A percentile compares a stretch with the other conserved stretches of the same genome.
phyloP scores from a whole-genome alignment of 2,329 filamentous ascomycete genomes.

The Macrophomina pseudophaseolina region DNA sequence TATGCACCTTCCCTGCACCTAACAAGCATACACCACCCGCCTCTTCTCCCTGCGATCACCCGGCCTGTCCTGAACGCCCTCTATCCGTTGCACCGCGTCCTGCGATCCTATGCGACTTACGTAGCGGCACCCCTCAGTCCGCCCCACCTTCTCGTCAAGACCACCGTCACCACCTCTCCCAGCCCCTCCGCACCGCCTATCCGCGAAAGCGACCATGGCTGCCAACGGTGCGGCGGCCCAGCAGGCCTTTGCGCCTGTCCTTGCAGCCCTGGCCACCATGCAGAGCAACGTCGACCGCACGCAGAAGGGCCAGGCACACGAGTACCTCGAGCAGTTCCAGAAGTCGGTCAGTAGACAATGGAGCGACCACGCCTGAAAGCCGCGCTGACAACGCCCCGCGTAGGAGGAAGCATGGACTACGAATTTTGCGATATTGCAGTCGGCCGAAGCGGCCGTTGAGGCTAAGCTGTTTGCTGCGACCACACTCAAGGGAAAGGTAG shows the following conservation, averaged over 20 bases:
- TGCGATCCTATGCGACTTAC: conserved; percentile 27
- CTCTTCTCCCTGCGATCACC: background rate
- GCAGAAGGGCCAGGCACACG: conserved; percentile 87
- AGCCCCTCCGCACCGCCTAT: conserved; percentile 17
- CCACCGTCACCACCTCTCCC: conserved; percentile 21
- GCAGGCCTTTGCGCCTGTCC: conserved; percentile 80
- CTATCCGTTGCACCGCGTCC: conserved; percentile 8
- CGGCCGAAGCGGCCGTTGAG: conserved; percentile 74
- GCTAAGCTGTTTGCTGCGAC: conserved; percentile 95
- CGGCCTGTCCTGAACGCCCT: conserved; percentile 4
- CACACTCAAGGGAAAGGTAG: conserved; percentile 96
- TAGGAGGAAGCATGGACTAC: conserved; percentile 90
- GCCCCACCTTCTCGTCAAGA: conserved; percentile 26
- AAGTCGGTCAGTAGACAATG: conserved; percentile 75
- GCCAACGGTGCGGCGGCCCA: conserved; percentile 66
- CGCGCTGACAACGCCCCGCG: conserved; percentile 35
- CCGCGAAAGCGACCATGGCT: conserved; percentile 62
- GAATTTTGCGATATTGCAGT: conserved; percentile 84
- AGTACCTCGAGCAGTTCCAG: conserved; percentile 93
- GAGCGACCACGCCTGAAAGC: background rate
- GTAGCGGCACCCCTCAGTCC: conserved; percentile 27
- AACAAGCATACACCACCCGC: conserved; percentile 9
- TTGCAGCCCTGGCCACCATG: conserved; percentile 91
- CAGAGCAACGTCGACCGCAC: conserved; percentile 78
- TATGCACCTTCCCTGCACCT: conserved; percentile 23